Conservation (phyloP, 192 early-diverging fungal species). For the Gonapodya sp. region DNA sequence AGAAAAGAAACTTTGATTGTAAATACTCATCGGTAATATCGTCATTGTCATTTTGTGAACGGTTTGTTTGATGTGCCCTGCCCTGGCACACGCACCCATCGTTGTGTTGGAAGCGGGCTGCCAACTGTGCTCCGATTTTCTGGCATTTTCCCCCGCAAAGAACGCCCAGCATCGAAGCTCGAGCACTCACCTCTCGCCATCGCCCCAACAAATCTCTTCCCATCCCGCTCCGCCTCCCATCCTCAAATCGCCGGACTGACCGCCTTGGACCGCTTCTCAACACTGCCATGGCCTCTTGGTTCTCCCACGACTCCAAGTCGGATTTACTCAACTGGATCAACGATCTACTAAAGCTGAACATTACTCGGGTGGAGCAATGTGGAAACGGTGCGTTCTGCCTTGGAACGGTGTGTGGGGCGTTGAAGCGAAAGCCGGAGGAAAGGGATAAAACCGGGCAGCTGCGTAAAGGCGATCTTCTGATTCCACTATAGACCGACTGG, state of each 20-base stretch:
- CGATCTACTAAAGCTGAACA: conserved; percentile 78
- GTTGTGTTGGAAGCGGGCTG: too few relatives aligned
- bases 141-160: too few relatives aligned
- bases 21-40: too few relatives aligned
- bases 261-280: neutral
- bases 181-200: too few relatives aligned
- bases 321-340: conserved; percentile 94
- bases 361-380: conserved; percentile 90
- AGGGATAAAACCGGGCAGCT: neutral
- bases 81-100: too few relatives aligned
- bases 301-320: conserved; percentile 62
- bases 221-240: neutral
- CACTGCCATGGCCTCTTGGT: neutral
- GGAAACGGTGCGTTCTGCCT: conserved; percentile 61
- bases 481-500: too few relatives aligned
- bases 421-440: neutral
- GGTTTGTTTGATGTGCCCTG: too few relatives aligned
- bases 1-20: too few relatives aligned
- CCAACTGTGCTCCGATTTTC: too few relatives aligned
- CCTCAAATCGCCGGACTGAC: neutral
- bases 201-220: too few relatives aligned
- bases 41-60: too few relatives aligned
- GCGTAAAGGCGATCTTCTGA: neutral
- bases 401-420: neutral
- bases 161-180: too few relatives aligned